Base-by-base conservation (phyloP, 225 moss, liverwort and hornwort species). In the Polytrichum formosum region DNA sequence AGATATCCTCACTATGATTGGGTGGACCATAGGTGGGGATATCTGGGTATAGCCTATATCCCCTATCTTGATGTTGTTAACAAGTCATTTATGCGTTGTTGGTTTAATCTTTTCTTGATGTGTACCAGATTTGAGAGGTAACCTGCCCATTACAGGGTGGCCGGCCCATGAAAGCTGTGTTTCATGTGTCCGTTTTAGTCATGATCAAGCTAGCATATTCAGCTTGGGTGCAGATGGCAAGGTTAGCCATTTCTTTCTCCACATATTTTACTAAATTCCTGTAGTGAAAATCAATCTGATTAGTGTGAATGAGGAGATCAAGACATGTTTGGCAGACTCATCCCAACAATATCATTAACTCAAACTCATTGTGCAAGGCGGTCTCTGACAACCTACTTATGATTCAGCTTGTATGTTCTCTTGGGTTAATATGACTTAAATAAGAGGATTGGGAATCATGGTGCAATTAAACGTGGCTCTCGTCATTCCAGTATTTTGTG, bases 141-240 rank as follows among this genome's bases (percentile, higher is more conserved):
- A 80, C 75, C 69, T 85, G 64, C 95, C 92, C 55, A 92, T 95
- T 69, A 91, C 91, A 70, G 92, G 92, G 69, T 95, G 95, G 95
- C 89, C 89, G 70, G 92, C 91, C 72, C 78, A 92, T 77, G 88
- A 95, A 73, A 80, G 87, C 35, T 89, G 89, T 90, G 86, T 95
- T 72, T 91, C 92, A 63, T 91, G 77, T 71, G 83, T 95, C 66
- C 85, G 75, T 80, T 95, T 95, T 76, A 87, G 95, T 75, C 88
- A 89, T 72, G 91, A 95, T 66, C 91, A 95, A 70, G 78, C 95
- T 53, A 95, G 95, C 67, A 82, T 95, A 68, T 91, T 89, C 63
- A 92, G 86, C 76, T 81, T 95, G 59, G 92, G 95, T 8, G 76
- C 89, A 73, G 90, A 95, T 73, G 95, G 95, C 76, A 95, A 92